Conservation (phyloP, 768 basidiomycete genomes). For the Rhizopogon roseolus region DNA sequence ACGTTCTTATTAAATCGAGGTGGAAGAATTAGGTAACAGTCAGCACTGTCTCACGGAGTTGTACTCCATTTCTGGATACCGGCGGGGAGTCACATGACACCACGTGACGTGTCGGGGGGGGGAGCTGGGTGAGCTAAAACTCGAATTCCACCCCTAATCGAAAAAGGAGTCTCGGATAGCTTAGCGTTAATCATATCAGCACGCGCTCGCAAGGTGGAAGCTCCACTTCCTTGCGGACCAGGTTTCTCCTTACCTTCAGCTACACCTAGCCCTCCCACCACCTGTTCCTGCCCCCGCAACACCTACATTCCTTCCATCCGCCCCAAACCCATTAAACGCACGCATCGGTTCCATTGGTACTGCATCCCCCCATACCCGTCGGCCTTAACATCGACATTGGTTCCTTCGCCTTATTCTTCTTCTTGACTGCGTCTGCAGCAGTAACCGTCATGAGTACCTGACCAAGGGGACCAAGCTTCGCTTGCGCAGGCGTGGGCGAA, state of each 20-base stretch:
- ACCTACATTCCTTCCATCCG: too few species aligned
- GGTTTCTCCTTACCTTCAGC: conserved; percentile 5
- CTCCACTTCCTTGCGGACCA: conserved; percentile 16
- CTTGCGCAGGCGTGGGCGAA: conserved; percentile 46
- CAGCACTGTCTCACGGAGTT: too few species aligned
- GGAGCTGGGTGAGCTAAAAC: too few species aligned
- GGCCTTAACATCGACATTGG: conserved; percentile 16
- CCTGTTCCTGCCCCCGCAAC: background rate
- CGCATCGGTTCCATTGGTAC: conserved; percentile 13
- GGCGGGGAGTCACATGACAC: too few species aligned
- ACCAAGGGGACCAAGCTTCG: conserved; percentile 76
- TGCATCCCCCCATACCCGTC: conserved; percentile 10
- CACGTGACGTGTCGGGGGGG: too few species aligned
- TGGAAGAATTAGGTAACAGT: too few species aligned
- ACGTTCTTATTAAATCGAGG: too few species aligned
- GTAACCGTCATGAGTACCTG: conserved; percentile 57
- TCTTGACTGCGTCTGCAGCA: conserved; percentile 51
- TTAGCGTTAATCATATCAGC: too few species aligned
- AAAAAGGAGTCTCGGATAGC: too few species aligned
- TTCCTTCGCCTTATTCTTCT: conserved; percentile 37
- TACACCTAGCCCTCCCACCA: conserved; percentile 2
- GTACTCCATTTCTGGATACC: too few species aligned
- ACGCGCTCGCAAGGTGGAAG: conserved; percentile 31
- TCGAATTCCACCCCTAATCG: too few species aligned
- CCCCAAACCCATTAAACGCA: conserved; percentile 13